phyloP scores from a whole-genome alignment of 208 protist genomes.

The Leishmania major region DNA sequence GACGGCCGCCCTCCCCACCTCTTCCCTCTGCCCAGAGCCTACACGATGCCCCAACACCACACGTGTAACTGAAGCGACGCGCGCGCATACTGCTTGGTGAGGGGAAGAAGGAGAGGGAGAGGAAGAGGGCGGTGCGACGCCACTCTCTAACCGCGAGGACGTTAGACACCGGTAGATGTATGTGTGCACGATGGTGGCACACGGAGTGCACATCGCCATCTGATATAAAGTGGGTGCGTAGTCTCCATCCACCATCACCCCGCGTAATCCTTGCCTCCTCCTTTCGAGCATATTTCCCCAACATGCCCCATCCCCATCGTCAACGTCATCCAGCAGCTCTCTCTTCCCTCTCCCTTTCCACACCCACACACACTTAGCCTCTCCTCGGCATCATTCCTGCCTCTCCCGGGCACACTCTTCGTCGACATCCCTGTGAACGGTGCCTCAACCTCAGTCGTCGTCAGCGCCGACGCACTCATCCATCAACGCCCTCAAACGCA shows the following conservation, averaged over 20 bases:
- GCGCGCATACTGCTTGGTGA: neutral
- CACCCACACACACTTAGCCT: neutral
- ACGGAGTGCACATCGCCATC: neutral
- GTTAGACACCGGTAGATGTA: neutral
- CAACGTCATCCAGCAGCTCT: neutral
- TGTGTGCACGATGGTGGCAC: neutral
- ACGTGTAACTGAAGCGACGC: neutral
- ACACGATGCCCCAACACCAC: neutral
- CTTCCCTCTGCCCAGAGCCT: neutral
- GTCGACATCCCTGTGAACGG: neutral
- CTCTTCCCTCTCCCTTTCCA: neutral
- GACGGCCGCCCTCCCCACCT: neutral
- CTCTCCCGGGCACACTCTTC: neutral
- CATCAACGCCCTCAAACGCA: neutral
- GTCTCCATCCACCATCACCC: too few species aligned
- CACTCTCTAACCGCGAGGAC: neutral
- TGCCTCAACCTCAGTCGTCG: neutral
- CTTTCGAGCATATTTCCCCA: neutral
- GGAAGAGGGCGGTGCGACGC: neutral
- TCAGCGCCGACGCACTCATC: neutral
- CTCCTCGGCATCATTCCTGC: too few species aligned
- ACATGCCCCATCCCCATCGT: neutral
- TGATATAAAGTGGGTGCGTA: neutral
- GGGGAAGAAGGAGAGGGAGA: too few species aligned
- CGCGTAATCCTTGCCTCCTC: neutral